Evolutionary conservation across 2,329 filamentous ascomycete species (phyloP).

Genomic region (Cordyceps tenuipes): DNA sequence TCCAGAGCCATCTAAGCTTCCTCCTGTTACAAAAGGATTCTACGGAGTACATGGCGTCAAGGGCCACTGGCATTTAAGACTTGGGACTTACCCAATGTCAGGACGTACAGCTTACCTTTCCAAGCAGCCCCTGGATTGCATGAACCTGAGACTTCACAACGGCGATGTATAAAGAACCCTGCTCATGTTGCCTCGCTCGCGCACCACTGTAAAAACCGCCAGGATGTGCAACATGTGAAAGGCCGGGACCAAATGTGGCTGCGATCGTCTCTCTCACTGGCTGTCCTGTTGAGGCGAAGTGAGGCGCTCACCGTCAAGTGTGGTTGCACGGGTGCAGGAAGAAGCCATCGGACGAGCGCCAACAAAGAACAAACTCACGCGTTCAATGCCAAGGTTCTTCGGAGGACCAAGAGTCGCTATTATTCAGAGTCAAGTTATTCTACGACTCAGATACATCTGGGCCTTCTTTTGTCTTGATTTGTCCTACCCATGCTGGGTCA

Average conservation of each 20-base stretch:
- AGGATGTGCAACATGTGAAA: conserved; percentile 9
- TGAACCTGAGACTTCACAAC: no score
- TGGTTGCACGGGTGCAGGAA: not conserved
- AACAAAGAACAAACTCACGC: not conserved
- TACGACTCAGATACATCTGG: not conserved
- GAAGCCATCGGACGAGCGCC: not conserved
- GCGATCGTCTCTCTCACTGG: conserved; percentile 2
- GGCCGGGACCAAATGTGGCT: not conserved
- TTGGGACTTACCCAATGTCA: no score
- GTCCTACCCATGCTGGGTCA: no score
- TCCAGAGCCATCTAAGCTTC: no score
- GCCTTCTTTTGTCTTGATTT: not conserved
- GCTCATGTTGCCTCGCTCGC: not conserved
- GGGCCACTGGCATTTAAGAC: no score
- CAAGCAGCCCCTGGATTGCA: no score
- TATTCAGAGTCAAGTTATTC: not conserved
- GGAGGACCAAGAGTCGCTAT: not conserved
- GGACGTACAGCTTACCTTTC: no score
- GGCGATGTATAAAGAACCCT: not conserved
- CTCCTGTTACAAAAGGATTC: no score
- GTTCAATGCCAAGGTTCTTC: not conserved
- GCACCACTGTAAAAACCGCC: not conserved
- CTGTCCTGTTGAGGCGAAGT: not conserved
- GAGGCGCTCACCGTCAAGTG: not conserved
- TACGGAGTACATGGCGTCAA: no score